Conservation (phyloP, 2,329 filamentous ascomycete species). For the Alternaria panax region DNA sequence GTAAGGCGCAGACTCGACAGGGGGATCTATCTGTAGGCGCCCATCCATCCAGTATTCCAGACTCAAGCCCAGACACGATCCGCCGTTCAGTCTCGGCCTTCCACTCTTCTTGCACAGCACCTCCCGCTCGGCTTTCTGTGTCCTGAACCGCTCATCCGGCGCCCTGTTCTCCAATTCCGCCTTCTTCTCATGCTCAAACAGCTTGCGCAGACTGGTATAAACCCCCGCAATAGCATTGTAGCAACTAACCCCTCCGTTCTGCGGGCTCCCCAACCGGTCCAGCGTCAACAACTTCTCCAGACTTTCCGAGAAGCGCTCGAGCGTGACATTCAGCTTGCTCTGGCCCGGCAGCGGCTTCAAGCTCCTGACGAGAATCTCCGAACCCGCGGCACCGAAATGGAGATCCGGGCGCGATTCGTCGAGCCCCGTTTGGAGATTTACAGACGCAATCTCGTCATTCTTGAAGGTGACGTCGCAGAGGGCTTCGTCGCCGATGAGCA, state of each 20-base stretch:
- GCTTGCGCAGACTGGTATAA: slow-evolving; percentile 70
- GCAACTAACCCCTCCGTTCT: slow-evolving; percentile 67
- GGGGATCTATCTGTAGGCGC: slow-evolving; percentile 51
- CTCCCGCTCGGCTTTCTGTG: slow-evolving; percentile 61
- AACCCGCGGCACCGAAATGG: slow-evolving; percentile 60
- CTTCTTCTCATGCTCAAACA: slow-evolving; percentile 75
- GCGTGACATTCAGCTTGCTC: slow-evolving; percentile 71
- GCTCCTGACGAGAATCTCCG: slow-evolving; percentile 70
- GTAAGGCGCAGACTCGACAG: slow-evolving; percentile 30
- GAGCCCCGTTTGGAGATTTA: slow-evolving; percentile 70
- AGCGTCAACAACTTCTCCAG: slow-evolving; percentile 72
- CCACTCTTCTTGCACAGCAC: slow-evolving; percentile 76
- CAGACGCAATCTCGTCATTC: slow-evolving; percentile 59
- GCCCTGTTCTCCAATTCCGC: slow-evolving; percentile 41
- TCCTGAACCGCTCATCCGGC: slow-evolving; percentile 50
- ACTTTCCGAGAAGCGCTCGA: slow-evolving; percentile 75
- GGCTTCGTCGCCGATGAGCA: slow-evolving; percentile 46
- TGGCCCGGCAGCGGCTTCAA: slow-evolving; percentile 67
- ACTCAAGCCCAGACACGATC: slow-evolving; percentile 71
- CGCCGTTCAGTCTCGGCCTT: slow-evolving; percentile 73
- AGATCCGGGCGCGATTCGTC: slow-evolving; percentile 62
- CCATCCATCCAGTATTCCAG: slow-evolving; percentile 80
- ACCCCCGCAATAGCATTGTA: slow-evolving; percentile 79
- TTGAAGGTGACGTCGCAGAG: slow-evolving; percentile 40
- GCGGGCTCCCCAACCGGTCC: slow-evolving; percentile 75